phyloP scores from a whole-genome alignment of 176 grass and related monocot genomes.

The Carex kokanica region DNA sequence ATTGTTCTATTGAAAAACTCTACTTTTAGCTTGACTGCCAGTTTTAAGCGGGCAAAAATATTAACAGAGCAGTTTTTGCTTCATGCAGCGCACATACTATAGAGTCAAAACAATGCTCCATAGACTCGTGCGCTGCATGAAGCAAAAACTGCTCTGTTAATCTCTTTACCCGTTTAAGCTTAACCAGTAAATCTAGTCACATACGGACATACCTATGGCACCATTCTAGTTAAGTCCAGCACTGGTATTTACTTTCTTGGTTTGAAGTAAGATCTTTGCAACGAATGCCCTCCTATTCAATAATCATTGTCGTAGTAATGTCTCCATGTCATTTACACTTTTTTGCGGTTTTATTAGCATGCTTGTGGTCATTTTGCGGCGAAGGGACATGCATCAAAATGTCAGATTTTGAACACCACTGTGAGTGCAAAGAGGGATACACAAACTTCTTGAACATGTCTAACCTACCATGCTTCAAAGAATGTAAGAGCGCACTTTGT shows the following conservation, averaged over 20 bases:
- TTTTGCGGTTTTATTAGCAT: slow-evolving; percentile 25
- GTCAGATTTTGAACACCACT: slow-evolving; percentile 26
- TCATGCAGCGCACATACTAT: too few species aligned
- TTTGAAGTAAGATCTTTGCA: neutral
- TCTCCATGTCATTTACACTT: neutral
- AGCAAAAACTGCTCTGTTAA: too few species aligned
- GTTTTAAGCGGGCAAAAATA: too few species aligned
- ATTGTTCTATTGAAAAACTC: too few species aligned
- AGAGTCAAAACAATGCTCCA: too few species aligned
- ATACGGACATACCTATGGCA: too few species aligned
- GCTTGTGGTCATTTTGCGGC: slow-evolving; percentile 37
- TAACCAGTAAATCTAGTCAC: neutral
- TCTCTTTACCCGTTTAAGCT: neutral
- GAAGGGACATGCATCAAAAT: slow-evolving; percentile 26
- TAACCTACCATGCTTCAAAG: slow-evolving; percentile 36
- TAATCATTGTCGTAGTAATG: neutral
- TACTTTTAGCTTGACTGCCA: too few species aligned
- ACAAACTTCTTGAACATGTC: slow-evolving; percentile 35
- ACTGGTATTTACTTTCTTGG: neutral
- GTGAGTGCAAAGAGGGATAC: slow-evolving; percentile 38
- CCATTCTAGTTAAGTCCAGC: too few species aligned
- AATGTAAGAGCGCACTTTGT: slow-evolving; percentile 26
- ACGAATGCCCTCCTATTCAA: neutral
- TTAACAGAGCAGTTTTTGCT: too few species aligned
- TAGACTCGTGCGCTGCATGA: too few species aligned